Base-by-base conservation (phyloP, 2,329 filamentous ascomycete genomes). In the Beauveria medogensis region DNA sequence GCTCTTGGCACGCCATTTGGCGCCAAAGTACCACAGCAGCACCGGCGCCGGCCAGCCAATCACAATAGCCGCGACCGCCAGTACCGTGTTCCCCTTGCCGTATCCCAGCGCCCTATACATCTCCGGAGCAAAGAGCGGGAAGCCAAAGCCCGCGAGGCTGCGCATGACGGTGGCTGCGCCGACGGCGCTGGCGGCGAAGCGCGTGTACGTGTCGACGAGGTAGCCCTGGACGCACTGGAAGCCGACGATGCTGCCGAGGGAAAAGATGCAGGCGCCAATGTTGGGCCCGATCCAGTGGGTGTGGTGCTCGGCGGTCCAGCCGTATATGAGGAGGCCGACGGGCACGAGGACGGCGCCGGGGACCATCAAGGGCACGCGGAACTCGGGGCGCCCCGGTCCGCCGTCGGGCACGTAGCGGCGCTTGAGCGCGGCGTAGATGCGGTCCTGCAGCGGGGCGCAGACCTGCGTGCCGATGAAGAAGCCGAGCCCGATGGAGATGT, bases 51-150 rank as follows among this genome's bases (percentile, higher is more conserved):
- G 77, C 69, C 71, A 75, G 8, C 68, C 72, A 44, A 74, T 68
- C 3, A 63, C 78, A 5, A 86, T 66, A 0, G 70, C 71, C 6
- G 74, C 59, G 34, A 74, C 71, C 0, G 76, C 80, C 47, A 82
- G 67, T n/a, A 78, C 56, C 1, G 70, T 76, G 54, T 75, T 75
- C 1, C 76, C 76, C 70, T 70, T 74, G 2, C 76, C 77, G 46
- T 77, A 77, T 2, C 75, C 76, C 8, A 79, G 68, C 1, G 47
- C 58, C 0, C 65, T 64, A 64, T 81, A 83, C 72, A 83, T 72
- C 12, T 62, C 64, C 1, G 78, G 76, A 1, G 77, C 80, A 43
- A 82, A 81, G 1, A 84, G 72, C 12, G 81, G 81, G 55, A 83
- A 76, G 8, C 77, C 77, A 28, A 82, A 80, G 2, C 79, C 80